A percentile compares a stretch with the other conserved stretches of the same genome.
These are phyloP conservation scores for Eucalyptus regnans DNA, from an alignment of 345 rosid species.

Conservation along the genomic window DNA sequence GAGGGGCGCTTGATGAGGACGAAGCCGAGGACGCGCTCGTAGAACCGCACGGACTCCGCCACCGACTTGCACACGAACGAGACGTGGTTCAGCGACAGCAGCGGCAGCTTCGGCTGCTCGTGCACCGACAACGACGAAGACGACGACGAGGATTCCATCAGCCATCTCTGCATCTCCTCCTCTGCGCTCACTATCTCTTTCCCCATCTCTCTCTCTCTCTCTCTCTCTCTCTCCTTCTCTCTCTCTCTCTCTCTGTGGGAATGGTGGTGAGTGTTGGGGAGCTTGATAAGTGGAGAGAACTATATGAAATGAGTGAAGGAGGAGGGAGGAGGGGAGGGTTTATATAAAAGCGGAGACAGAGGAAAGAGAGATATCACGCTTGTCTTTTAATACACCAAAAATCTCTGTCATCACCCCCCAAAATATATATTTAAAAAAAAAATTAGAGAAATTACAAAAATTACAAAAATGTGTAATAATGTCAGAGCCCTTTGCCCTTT, in stretches of 20 bases:
- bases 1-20: constrained; percentile 38
- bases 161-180: constrained; percentile 10
- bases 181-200: constrained; percentile 14
- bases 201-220: background rate
- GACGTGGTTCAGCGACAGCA: constrained; percentile 25
- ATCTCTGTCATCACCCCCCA: background rate
- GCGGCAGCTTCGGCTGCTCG: constrained; percentile 1
- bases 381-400: background rate
- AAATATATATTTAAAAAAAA: no score
- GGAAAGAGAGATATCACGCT: background rate
- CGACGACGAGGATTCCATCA: background rate
- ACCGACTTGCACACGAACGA: constrained; percentile 34
- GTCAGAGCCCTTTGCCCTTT: no score
- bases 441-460: no score
- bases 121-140: background rate
- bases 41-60: constrained; percentile 15
- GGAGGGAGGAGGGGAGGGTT: background rate
- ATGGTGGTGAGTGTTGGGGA: background rate
- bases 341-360: background rate
- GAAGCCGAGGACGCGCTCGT: constrained; percentile 35
- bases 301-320: background rate
- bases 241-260: background rate
- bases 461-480: no score
- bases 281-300: background rate
- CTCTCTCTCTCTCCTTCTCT: background rate